phyloP scores from a whole-genome alignment of 768 basidiomycete species.

The Collybia mongolica region DNA sequence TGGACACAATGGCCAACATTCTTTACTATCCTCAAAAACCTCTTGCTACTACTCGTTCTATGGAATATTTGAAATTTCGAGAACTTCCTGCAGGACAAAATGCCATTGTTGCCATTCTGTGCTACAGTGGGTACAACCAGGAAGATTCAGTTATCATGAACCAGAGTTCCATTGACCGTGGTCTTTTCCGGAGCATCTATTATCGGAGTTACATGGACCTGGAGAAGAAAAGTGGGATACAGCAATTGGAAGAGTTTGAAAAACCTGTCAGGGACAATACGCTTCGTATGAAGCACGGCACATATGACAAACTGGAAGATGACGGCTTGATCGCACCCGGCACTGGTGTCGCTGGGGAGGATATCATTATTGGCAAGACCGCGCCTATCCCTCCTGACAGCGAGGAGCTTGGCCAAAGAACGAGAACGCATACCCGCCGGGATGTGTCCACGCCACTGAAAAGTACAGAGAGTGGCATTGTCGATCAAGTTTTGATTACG shows the following conservation, averaged over 20 bases:
- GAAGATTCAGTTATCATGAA: conserved; percentile 99
- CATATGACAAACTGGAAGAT: conserved; percentile 96
- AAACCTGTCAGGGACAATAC: conserved; percentile 93
- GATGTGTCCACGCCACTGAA: conserved; percentile 98
- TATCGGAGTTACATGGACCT: conserved; percentile 98
- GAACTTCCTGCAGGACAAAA: conserved; percentile 99
- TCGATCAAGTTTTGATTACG: conserved; percentile 96
- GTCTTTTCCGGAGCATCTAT: conserved; percentile 97
- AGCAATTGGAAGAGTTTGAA: conserved; percentile 94
- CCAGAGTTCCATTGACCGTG: conserved; percentile 96
- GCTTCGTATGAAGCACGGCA: conserved; percentile 95
- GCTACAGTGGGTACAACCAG: conserved; percentile 99
- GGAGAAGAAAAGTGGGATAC: conserved; percentile 93
- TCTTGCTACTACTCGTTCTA: conserved; percentile 95
- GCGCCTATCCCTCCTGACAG: conserved; percentile 96
- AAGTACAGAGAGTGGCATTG: conserved; percentile 96
- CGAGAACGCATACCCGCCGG: conserved; percentile 88
- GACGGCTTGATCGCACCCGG: conserved; percentile 97
- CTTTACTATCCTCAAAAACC: conserved; percentile 99
- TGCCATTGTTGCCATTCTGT: conserved; percentile 96
- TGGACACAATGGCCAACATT: conserved; percentile 99
- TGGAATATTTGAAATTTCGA: conserved; percentile 99
- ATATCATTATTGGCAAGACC: conserved; percentile 99
- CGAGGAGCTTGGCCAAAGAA: conserved; percentile 95
- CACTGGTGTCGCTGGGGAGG: conserved; percentile 92